phyloP scores from a whole-genome alignment of 805 yeast species.

The Ogataea philodendri region DNA sequence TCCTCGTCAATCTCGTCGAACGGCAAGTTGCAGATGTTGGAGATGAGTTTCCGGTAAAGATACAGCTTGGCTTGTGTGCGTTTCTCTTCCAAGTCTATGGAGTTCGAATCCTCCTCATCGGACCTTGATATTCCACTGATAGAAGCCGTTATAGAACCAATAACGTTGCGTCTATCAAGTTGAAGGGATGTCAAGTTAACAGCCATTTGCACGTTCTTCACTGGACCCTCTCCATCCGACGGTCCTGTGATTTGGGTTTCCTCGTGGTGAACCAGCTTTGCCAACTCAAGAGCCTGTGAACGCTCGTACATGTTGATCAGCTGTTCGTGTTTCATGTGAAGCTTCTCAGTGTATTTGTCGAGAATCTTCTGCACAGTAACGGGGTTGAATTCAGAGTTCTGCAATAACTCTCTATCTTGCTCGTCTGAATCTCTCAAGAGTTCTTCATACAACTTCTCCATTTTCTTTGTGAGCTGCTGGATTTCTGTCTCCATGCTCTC shows the following conservation, averaged over 20 bases:
- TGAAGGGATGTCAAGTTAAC: conserved; percentile 41
- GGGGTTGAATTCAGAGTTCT: conserved; percentile 27
- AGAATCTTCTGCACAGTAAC: conserved; percentile 10
- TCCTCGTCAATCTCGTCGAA: conserved; percentile 77
- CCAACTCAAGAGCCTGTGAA: conserved; percentile 60
- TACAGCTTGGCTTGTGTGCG: conserved; percentile 43
- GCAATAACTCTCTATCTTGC: conserved; percentile 27
- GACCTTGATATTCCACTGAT: conserved; percentile 19
- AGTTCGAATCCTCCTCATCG: conserved; percentile 14
- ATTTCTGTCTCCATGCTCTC: conserved; percentile 41
- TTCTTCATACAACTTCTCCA: conserved; percentile 20
- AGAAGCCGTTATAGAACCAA: conserved; percentile 26
- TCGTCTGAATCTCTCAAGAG: conserved; percentile 15
- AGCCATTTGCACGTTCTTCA: conserved; percentile 31
- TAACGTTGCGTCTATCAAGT: conserved; percentile 37
- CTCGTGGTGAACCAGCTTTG: conserved; percentile 55
- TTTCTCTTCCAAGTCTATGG: conserved; percentile 18
- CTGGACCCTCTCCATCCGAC: conserved; percentile 12
- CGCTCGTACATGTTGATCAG: conserved; percentile 48
- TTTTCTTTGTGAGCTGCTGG: conserved; percentile 27
- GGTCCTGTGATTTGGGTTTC: conserved; percentile 32
- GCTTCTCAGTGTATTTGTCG: conserved; percentile 13
- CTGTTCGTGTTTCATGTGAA: conserved; percentile 32
- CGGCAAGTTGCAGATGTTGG: conserved; percentile 72
- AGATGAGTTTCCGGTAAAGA: conserved; percentile 64